Conservation (phyloP, 495 filamentous ascomycete genomes). For the Xylaria intraflava region DNA sequence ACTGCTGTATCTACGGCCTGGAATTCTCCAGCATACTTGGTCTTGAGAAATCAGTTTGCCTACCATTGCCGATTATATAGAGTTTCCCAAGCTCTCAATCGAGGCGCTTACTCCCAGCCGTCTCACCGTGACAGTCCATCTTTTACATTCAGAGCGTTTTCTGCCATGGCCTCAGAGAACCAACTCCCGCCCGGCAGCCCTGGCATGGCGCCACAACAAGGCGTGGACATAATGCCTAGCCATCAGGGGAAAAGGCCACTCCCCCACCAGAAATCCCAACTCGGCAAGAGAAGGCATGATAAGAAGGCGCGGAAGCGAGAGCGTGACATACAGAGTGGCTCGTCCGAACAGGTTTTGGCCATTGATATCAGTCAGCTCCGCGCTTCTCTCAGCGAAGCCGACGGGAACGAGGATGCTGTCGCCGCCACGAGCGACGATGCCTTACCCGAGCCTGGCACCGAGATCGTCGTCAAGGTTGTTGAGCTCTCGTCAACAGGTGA, state of each 20-base stretch:
- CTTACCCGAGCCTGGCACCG: conserved; percentile 61
- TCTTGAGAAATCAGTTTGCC: background rate
- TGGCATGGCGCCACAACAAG: background rate
- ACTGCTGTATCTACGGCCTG: background rate
- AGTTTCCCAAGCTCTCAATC: background rate
- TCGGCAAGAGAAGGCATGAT: conserved; percentile 36
- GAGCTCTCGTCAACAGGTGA: conserved; percentile 87
- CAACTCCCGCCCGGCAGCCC: background rate
- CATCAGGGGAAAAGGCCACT: background rate
- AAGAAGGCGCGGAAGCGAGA: conserved; percentile 37
- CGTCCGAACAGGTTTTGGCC: conserved; percentile 67
- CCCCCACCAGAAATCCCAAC: conserved; percentile 1
- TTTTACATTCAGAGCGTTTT: background rate
- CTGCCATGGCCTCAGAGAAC: background rate
- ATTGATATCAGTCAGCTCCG: conserved; percentile 63
- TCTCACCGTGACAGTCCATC: background rate
- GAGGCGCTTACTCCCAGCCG: background rate
- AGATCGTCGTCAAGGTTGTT: conserved; percentile 70
- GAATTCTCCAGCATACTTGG: background rate
- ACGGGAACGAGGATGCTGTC: conserved; percentile 7
- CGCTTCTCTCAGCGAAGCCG: conserved; percentile 35
- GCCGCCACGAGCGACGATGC: conserved; percentile 3
- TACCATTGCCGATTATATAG: background rate
- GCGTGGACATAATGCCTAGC: background rate
- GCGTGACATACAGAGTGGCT: conserved; percentile 47